Percentiles rank a stretch among this genome's conserved stretches.
These are phyloP conservation scores for Spatholobus suberectus DNA, from an alignment of 306 rosid species.

Conservation along the genomic window DNA sequence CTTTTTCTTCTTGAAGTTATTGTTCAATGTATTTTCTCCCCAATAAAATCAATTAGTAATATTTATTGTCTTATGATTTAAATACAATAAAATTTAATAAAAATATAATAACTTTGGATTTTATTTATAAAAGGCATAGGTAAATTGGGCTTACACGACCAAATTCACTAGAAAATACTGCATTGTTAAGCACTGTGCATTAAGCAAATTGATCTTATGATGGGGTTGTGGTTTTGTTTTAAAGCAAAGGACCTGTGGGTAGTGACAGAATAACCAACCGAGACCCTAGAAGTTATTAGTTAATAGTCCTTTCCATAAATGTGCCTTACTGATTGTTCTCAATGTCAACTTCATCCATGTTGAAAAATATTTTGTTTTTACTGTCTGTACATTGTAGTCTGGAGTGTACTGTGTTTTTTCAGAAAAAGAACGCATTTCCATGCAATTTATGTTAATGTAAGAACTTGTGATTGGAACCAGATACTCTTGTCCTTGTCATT, in stretches of 20 bases:
- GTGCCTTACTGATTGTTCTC: background rate
- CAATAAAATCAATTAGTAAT: too few relatives aligned
- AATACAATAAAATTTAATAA: background rate
- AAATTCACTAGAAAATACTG: background rate
- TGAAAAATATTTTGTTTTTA: background rate
- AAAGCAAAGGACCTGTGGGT: background rate
- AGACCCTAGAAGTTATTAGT: background rate
- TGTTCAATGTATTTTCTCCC: background rate
- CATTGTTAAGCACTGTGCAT: too few relatives aligned
- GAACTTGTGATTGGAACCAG: conserved; percentile 18
- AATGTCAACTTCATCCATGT: background rate
- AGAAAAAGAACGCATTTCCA: background rate
- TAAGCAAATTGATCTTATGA: background rate
- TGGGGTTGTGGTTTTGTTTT: background rate
- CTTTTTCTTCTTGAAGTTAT: background rate
- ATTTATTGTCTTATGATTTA: background rate
- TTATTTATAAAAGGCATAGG: background rate
- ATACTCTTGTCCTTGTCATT: conserved; percentile 31
- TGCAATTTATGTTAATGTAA: background rate
- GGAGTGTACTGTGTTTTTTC: background rate
- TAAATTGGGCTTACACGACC: background rate
- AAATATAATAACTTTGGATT: background rate
- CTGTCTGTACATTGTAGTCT: too few relatives aligned
- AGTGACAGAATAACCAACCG: background rate
- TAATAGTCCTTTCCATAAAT: background rate